Conservation (phyloP, 2,329 filamentous ascomycete species). For the Claviceps pusilla region DNA sequence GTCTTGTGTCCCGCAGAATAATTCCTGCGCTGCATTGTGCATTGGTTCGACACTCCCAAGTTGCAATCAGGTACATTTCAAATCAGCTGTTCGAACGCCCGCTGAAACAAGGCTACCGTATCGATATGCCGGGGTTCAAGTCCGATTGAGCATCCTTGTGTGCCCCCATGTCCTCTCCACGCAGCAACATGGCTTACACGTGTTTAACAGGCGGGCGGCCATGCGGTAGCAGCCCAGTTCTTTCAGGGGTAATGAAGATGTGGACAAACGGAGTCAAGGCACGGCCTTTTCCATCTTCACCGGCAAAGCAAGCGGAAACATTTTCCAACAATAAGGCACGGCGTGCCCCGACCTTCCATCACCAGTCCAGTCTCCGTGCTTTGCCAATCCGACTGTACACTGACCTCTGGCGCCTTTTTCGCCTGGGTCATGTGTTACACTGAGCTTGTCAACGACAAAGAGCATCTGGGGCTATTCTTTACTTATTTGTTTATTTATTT, state of each 20-base stretch:
- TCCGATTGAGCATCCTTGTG: background rate
- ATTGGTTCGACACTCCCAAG: background rate
- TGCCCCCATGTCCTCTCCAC: background rate
- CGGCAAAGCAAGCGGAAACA: background rate
- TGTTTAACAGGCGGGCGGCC: background rate
- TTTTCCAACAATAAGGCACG: background rate
- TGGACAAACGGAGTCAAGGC: background rate
- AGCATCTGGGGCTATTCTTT: background rate
- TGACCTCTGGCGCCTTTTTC: background rate
- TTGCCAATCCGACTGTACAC: background rate
- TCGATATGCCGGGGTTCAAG: background rate
- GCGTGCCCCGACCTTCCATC: background rate
- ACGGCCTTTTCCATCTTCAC: background rate
- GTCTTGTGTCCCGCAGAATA: background rate
- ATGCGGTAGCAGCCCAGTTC: background rate
- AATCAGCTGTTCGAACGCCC: background rate
- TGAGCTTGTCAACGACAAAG: background rate
- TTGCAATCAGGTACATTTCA: background rate
- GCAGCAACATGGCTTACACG: slow-evolving; percentile 4
- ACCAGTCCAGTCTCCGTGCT: background rate
- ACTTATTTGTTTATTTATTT: background rate
- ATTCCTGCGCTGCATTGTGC: background rate
- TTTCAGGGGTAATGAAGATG: slow-evolving; percentile 1
- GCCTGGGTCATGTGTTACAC: background rate
- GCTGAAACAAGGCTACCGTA: slow-evolving; percentile 1